phyloP scores from a whole-genome alignment of 441 rosid species.

The Kokia cookei region DNA sequence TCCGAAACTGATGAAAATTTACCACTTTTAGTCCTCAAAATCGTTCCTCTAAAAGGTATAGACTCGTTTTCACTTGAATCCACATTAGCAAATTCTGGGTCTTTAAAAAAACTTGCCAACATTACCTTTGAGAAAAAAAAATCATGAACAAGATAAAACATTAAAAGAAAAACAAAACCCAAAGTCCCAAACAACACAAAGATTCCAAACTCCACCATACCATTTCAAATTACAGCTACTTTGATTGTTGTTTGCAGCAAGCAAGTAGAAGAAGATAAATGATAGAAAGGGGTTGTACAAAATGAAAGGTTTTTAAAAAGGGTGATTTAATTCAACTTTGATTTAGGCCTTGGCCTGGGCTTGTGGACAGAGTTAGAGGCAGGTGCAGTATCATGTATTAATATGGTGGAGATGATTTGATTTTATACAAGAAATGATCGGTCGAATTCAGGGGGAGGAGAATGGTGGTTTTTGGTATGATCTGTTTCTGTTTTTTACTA shows the following conservation, averaged over 20 bases:
- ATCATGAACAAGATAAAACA: neutral
- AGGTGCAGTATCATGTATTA: neutral
- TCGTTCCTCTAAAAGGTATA: conserved; percentile 3
- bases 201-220: neutral
- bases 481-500: too few species aligned
- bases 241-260: neutral
- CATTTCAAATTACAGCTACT: neutral
- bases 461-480: neutral
- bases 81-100: conserved; percentile 26
- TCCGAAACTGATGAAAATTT: conserved; percentile 25
- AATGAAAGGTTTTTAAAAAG: neutral
- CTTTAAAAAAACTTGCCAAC: conserved; percentile 12
- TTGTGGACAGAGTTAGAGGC: conserved; percentile 1
- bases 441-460: neutral
- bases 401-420: neutral
- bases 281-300: neutral
- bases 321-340: conserved; percentile 2
- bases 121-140: conserved; percentile 16
- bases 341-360: neutral
- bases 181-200: neutral
- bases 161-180: neutral
- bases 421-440: neutral
- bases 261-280: conserved; percentile 14
- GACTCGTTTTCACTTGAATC: conserved; percentile 33
- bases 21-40: conserved; percentile 18